phyloP scores from a whole-genome alignment of 495 filamentous ascomycete species.

The Xylaria venustula region DNA sequence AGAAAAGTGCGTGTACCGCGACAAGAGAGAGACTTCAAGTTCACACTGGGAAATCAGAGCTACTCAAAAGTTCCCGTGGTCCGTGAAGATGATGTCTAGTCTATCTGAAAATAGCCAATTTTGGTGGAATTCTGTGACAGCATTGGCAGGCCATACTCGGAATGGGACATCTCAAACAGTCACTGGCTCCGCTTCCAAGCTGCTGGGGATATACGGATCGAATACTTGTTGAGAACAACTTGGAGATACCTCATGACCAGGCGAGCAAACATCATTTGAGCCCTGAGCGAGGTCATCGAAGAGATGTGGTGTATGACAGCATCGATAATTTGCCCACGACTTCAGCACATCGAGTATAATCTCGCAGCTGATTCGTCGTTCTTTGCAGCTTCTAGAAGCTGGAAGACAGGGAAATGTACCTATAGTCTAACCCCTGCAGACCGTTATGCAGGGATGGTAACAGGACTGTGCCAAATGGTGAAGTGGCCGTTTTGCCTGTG shows the following conservation, averaged over 20 bases:
- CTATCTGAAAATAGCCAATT: no score
- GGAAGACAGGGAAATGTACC: slow-evolving; percentile 1
- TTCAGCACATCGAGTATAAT: background rate
- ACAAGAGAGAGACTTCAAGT: background rate
- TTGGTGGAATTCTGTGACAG: no score
- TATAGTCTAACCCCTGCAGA: slow-evolving; percentile 2
- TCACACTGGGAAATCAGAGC: background rate
- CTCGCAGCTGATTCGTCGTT: background rate
- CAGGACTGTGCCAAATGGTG: slow-evolving; percentile 3
- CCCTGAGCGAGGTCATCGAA: background rate
- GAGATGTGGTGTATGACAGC: no score
- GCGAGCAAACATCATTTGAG: no score
- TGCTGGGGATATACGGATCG: no score
- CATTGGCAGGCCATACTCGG: no score
- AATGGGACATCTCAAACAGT: background rate
- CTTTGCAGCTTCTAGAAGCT: background rate
- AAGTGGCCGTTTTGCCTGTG: background rate
- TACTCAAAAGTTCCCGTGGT: no score
- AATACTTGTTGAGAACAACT: no score
- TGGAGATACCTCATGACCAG: no score
- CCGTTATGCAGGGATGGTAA: slow-evolving; percentile 13
- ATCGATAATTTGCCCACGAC: background rate
- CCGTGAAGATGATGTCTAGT: no score
- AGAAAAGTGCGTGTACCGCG: background rate
- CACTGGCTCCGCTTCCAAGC: no score